A percentile compares a stretch with the other conserved stretches of the same genome.
phyloP scores from a whole-genome alignment of 2,329 filamentous ascomycete genomes.

The Purpureocillium takamizusanense region DNA sequence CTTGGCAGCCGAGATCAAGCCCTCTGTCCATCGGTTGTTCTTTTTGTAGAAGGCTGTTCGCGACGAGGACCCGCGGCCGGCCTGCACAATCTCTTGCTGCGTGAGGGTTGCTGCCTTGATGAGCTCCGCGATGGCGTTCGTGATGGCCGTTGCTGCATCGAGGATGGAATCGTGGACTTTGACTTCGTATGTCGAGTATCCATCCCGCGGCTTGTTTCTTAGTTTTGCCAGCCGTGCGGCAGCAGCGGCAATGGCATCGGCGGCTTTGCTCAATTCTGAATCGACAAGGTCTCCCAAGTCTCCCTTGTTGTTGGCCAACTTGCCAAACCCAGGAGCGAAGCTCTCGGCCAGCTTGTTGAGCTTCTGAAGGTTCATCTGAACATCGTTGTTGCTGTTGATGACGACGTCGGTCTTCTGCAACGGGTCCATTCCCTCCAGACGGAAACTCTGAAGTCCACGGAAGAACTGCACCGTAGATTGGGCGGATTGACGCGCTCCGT shows the following conservation, averaged over 20 bases:
- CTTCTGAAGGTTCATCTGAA: constrained; percentile 87
- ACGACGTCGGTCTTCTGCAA: constrained; percentile 94
- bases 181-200: constrained; percentile 92
- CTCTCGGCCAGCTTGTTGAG: constrained; percentile 88
- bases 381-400: constrained; percentile 94
- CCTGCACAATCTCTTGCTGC: constrained; percentile 92
- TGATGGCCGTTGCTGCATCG: constrained; percentile 86
- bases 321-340: constrained; percentile 80
- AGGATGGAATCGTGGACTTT: constrained; percentile 94
- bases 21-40: constrained; percentile 98
- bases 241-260: constrained; percentile 89
- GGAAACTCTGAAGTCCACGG: constrained; percentile 86
- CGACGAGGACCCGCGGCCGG: constrained; percentile 79
- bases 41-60: constrained; percentile 98
- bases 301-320: constrained; percentile 68
- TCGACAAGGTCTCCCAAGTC: constrained; percentile 93
- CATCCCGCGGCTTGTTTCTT: constrained; percentile 92
- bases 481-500: constrained; percentile 74
- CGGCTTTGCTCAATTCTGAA: constrained; percentile 82
- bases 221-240: constrained; percentile 83
- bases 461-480: constrained; percentile 89
- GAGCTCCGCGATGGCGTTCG: constrained; percentile 83
- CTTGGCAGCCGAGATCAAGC: constrained; percentile 93
- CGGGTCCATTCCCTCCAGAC: constrained; percentile 81
- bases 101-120: constrained; percentile 92